These are phyloP conservation scores for Kuraishia molischiana DNA, from an alignment of 805 yeast species.

Conservation along the genomic window DNA sequence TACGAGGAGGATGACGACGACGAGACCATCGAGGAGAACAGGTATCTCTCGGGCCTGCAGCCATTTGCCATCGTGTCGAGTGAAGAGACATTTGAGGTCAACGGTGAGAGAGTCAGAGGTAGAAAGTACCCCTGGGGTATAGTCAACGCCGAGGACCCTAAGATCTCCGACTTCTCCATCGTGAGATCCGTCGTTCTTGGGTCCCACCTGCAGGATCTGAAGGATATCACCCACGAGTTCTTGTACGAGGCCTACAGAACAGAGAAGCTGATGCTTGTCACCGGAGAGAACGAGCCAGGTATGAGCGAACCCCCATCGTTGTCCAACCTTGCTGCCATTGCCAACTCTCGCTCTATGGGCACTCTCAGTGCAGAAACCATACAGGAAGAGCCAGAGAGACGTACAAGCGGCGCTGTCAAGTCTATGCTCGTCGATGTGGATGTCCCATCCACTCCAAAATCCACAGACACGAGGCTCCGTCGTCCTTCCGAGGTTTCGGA, in stretches of 20 bases:
- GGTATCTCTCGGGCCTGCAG: conserved; percentile 49
- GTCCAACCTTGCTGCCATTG: conserved; percentile 50
- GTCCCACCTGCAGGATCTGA: conserved; percentile 52
- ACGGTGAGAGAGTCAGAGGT: conserved; percentile 43
- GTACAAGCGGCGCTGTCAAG: background rate
- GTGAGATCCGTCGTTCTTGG: conserved; percentile 48
- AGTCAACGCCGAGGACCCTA: conserved; percentile 44
- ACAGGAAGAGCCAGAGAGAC: background rate
- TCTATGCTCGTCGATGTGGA: conserved; percentile 1
- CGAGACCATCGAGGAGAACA: conserved; percentile 63
- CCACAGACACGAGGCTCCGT: background rate
- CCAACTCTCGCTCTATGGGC: conserved; percentile 22
- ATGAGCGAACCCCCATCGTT: conserved; percentile 40
- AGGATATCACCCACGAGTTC: conserved; percentile 58
- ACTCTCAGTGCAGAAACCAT: conserved; percentile 10
- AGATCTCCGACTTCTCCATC: conserved; percentile 41
- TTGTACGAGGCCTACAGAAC: conserved; percentile 56
- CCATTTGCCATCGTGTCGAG: conserved; percentile 70
- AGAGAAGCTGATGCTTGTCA: conserved; percentile 47
- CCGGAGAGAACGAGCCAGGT: conserved; percentile 22
- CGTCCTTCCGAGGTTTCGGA: conserved; percentile 1
- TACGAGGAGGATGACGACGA: conserved; percentile 64
- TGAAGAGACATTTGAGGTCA: conserved; percentile 41
- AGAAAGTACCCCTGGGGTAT: conserved; percentile 76
- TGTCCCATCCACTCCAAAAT: background rate